Percentiles rank a stretch among this genome's conserved stretches.
These are phyloP conservation scores for Trebouxia sp. DNA, from an alignment of 139 green algal genomes.

Conservation along the genomic window DNA sequence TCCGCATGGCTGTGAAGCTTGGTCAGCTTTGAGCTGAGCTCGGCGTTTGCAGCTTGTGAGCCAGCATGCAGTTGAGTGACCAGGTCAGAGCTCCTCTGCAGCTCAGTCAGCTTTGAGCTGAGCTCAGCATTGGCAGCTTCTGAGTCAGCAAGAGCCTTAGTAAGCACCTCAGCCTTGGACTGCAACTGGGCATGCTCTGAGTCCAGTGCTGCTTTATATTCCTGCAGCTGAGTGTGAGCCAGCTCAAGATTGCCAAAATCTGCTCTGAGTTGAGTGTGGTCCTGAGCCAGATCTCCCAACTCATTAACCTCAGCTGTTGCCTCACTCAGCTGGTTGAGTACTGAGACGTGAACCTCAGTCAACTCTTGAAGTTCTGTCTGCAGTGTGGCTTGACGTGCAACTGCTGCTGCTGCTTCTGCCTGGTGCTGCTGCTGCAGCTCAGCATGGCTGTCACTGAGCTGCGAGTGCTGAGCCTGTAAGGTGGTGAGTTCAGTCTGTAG, in stretches of 20 bases:
- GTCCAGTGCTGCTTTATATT: neutral
- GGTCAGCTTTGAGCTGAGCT: neutral
- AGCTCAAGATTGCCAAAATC: neutral
- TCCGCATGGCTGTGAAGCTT: neutral
- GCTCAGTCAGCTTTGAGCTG: neutral
- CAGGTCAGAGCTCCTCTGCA: neutral
- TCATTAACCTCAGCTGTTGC: constrained; percentile 11
- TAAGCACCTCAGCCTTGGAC: neutral
- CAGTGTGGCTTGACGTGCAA: neutral
- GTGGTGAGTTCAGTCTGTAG: neutral
- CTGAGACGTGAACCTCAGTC: constrained; percentile 2
- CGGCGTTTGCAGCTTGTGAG: constrained; percentile 7
- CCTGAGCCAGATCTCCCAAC: neutral
- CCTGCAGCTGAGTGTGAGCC: neutral
- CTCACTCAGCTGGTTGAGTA: constrained; percentile 13
- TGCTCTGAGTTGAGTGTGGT: neutral
- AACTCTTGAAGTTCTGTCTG: constrained; percentile 1
- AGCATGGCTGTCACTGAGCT: neutral
- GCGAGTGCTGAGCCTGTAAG: neutral
- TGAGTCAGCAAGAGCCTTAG: neutral
- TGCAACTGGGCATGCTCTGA: constrained; percentile 1
- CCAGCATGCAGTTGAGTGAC: neutral
- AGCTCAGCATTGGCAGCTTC: neutral
- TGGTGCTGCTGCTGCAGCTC: constrained; percentile 1
- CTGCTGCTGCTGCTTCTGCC: neutral